Base-by-base conservation (phyloP, 306 rosid species). In the Gillenia trifoliata region DNA sequence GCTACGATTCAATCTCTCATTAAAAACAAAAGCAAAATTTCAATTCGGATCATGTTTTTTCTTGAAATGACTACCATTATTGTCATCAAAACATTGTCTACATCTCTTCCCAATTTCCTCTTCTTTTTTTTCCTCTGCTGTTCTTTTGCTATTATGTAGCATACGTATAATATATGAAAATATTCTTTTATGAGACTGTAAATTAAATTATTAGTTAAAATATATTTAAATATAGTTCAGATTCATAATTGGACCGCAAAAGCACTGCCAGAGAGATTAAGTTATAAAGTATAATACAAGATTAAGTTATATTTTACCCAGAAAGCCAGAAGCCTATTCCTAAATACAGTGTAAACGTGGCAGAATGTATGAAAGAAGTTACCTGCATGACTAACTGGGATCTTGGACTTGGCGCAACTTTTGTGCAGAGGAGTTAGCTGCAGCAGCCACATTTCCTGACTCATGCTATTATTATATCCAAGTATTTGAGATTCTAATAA, bases 401-500 rank as follows among this genome's bases (percentile, higher is more conserved):
- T 23, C 8, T 61, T 9, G 72, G 66, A 62, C 25, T 69, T 34
- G 26, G 68, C 26, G 64, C 80, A 54, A 60, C 17, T 4, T 29
- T 67, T 33, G 57, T 68, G 71, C 36, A 43, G 67, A 49, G 5
- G 5, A 73, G 83, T 50, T 15, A 17, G 31, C 12, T 41, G 11
- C 68, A 47, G 50, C 66, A 31, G 36, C 83, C 69, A 47, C 66
- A 11, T 65, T 70, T 75, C 47, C 13, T 11, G 45, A 64, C 45
- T 64, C 40, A 8, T 64, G 28, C 17, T 20, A 3, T 10, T 55
- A 23, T 1, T 55, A 8, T 25, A 22, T 9, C 3, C 8, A 50
- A 19, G 8, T 23, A 10, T 22, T 50, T 50, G 23, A 50, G 56
- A 23, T 68, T 45, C 38, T 2, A n/a, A n/a, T n/a, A n/a, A n/a